Percentiles rank a stretch among this genome's conserved stretches.
These are phyloP conservation scores for Nemania bipapillata DNA, from an alignment of 2,329 filamentous ascomycete genomes.

Conservation along the genomic window DNA sequence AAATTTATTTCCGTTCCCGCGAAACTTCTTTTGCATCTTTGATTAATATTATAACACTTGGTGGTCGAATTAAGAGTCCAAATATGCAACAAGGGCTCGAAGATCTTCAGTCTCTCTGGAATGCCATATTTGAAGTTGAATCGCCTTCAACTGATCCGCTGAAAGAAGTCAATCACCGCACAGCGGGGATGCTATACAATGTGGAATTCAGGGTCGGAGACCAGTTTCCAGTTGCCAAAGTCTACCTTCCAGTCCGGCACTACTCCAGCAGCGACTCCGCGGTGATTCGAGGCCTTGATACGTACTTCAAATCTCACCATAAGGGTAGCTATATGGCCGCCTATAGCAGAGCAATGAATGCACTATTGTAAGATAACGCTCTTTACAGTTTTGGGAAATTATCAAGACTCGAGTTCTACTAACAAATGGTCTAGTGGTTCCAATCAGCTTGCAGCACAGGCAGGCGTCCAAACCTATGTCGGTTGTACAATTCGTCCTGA, in stretches of 20 bases:
- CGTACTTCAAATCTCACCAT: constrained; percentile 20
- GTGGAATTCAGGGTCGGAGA: constrained; percentile 30
- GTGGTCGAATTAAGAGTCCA: constrained; percentile 4
- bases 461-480: constrained; percentile 29
- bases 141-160: not conserved
- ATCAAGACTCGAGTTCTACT: not conserved
- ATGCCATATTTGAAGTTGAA: constrained; percentile 14
- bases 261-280: constrained; percentile 22
- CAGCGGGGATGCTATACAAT: constrained; percentile 36
- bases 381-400: not conserved
- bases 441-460: not conserved
- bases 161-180: constrained; percentile 22
- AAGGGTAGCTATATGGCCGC: constrained; percentile 18
- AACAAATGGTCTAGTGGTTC: constrained; percentile 25
- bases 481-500: constrained; percentile 25
- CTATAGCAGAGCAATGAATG: constrained; percentile 20
- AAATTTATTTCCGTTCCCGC: constrained; percentile 34
- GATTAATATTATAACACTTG: constrained; percentile 14
- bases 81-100: constrained; percentile 19
- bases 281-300: constrained; percentile 16
- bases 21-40: constrained; percentile 26
- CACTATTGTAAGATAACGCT: constrained; percentile 26
- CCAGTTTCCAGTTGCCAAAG: constrained; percentile 18
- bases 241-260: constrained; percentile 37
- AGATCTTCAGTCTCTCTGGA: constrained; percentile 28